Percentiles rank a stretch among this genome's conserved stretches.
These are phyloP conservation scores for Coprinopsis strossmayeri DNA, from an alignment of 768 basidiomycete genomes.

Conservation along the genomic window DNA sequence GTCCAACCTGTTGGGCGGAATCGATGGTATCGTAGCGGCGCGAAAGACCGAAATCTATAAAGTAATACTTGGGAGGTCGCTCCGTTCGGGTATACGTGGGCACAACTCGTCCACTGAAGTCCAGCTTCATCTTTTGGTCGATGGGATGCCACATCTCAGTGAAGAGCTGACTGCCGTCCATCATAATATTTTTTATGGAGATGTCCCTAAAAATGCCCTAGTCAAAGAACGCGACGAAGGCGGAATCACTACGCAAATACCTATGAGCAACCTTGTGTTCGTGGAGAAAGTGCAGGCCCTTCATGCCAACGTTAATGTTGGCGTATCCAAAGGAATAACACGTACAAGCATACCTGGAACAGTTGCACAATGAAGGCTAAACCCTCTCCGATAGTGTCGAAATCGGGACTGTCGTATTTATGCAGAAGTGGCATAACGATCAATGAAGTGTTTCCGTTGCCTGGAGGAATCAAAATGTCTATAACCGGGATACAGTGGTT, in stretches of 20 bases:
- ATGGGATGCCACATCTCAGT: conserved; percentile 6
- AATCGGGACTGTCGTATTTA: background rate
- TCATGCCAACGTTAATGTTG: background rate
- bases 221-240: background rate
- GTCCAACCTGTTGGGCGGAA: no score
- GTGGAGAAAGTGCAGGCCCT: conserved; percentile 7
- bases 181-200: conserved; percentile 9
- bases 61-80: no score
- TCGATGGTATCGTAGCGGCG: no score
- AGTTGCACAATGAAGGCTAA: conserved; percentile 2
- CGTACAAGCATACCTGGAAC: background rate
- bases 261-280: conserved; percentile 6
- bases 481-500: conserved; percentile 1
- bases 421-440: background rate
- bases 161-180: conserved; percentile 3
- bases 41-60: no score
- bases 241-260: background rate
- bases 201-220: background rate
- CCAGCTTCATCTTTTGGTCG: background rate
- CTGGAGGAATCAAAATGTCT: background rate
- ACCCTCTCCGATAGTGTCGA: conserved; percentile 6
- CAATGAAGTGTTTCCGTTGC: background rate
- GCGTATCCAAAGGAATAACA: background rate
- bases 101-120: background rate
- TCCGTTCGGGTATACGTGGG: conserved; percentile 10